These are phyloP conservation scores for Epichloe sylvatica DNA, from an alignment of 2,329 filamentous ascomycete genomes.

Conservation along the genomic window DNA sequence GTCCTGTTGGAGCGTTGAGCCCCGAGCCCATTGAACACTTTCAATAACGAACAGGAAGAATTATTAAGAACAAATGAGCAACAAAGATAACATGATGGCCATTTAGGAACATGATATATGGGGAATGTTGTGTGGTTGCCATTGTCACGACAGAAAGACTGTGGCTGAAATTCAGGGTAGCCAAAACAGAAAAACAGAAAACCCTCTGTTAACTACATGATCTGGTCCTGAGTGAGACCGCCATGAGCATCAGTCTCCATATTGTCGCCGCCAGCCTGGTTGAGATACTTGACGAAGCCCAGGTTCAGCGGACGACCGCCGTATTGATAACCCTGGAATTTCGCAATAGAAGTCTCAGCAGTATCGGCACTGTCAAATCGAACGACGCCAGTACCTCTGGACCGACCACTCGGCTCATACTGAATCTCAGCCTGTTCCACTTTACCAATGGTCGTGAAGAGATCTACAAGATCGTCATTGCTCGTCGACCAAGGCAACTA, in stretches of 20 bases:
- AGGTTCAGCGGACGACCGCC: conserved; percentile 86
- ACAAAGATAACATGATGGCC: not conserved
- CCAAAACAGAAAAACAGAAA: not conserved
- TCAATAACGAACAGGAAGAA: not conserved
- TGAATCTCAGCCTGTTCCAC: conserved; percentile 97
- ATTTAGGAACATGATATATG: not conserved
- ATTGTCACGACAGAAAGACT: not conserved
- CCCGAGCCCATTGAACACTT: not conserved
- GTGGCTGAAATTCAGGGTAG: not conserved
- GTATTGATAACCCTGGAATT: conserved; percentile 97
- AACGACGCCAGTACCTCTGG: conserved; percentile 90
- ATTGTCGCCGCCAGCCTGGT: conserved; percentile 48
- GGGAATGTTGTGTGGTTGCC: not conserved
- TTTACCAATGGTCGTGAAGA: conserved; percentile 96
- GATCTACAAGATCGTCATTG: conserved; percentile 90
- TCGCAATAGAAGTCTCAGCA: conserved; percentile 85
- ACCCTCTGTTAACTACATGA: conserved; percentile 52
- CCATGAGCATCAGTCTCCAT: conserved; percentile 73
- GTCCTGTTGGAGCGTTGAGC: too few relatives aligned
- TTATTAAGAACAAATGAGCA: conserved; percentile 27
- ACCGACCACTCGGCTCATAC: conserved; percentile 92
- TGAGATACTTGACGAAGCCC: conserved; percentile 87
- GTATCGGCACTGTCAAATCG: conserved; percentile 74
- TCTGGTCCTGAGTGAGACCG: conserved; percentile 89
- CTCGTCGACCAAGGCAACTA: conserved; percentile 97